A percentile compares a stretch with the other conserved stretches of the same genome.
Evolutionary conservation across 257 asterid species (phyloP).

Genomic region (Solanum clarkiae): DNA sequence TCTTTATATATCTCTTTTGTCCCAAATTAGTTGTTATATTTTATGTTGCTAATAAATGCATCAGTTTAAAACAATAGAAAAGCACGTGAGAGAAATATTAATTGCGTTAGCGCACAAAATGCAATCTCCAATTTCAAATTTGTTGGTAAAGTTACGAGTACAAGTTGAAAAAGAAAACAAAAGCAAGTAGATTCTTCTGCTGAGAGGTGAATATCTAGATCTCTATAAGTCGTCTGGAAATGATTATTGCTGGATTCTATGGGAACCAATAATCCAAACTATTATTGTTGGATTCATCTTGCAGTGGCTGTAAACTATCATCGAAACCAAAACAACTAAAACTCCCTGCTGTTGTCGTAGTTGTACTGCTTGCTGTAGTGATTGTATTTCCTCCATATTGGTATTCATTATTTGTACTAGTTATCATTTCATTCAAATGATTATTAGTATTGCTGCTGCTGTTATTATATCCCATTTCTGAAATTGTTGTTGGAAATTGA

Average conservation of each 20-base stretch:
- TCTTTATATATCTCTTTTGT: neutral
- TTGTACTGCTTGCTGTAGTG: neutral
- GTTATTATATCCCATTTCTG: constrained; percentile 44
- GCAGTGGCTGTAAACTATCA: neutral
- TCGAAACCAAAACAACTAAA: neutral
- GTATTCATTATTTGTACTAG: neutral
- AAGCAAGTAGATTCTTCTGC: neutral
- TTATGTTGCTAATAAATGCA: neutral
- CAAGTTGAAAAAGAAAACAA: neutral
- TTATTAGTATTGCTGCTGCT: neutral
- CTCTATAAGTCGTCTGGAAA: neutral
- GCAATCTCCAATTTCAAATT: neutral
- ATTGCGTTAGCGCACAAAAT: neutral
- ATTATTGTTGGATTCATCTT: neutral
- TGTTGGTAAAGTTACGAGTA: neutral
- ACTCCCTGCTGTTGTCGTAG: neutral
- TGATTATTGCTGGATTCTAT: neutral
- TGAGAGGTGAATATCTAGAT: neutral
- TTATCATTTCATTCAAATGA: neutral
- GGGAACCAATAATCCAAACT: neutral
- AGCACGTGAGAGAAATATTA: neutral
- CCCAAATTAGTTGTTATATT: neutral
- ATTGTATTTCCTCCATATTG: neutral
- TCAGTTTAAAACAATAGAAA: neutral
- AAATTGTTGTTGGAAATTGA: constrained; percentile 9